Percentiles rank a stretch among this genome's conserved stretches.
Conservation (phyloP, 441 rosid genomes). For the Jatropha multifida region DNA sequence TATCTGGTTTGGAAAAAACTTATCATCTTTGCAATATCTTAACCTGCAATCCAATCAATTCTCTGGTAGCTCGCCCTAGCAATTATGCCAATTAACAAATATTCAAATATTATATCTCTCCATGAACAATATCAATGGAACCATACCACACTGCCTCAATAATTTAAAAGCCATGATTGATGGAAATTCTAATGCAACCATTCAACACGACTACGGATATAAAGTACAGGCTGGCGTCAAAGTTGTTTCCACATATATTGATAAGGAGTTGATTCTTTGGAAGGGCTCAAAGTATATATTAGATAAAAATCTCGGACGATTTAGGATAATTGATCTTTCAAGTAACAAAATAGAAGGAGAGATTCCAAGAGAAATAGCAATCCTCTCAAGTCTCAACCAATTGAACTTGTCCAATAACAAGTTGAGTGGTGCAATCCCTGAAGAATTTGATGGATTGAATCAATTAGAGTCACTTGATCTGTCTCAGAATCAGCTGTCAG, state of each 20-base stretch:
- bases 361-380: conserved; percentile 14
- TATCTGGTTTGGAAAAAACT: conserved; percentile 9
- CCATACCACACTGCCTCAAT: no score
- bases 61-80: conserved; percentile 4
- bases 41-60: conserved; percentile 9
- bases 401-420: conserved; percentile 18
- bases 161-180: no score
- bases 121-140: no score
- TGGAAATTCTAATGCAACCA: neutral
- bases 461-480: conserved; percentile 19
- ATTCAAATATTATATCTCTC: conserved; percentile 9
- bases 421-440: conserved; percentile 7
- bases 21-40: conserved; percentile 3
- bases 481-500: conserved; percentile 13
- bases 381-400: neutral
- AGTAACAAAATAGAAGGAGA: conserved; percentile 6
- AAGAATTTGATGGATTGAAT: neutral
- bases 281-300: neutral
- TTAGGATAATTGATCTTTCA: conserved; percentile 12
- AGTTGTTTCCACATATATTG: neutral
- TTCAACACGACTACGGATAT: neutral
- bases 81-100: conserved; percentile 8
- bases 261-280: conserved; percentile 10
- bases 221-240: no score
- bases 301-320: neutral